Percentiles rank a stretch among this genome's conserved stretches.
Evolutionary conservation across 495 filamentous ascomycete genomes (phyloP).

Genomic region (Talaromyces ruber): DNA sequence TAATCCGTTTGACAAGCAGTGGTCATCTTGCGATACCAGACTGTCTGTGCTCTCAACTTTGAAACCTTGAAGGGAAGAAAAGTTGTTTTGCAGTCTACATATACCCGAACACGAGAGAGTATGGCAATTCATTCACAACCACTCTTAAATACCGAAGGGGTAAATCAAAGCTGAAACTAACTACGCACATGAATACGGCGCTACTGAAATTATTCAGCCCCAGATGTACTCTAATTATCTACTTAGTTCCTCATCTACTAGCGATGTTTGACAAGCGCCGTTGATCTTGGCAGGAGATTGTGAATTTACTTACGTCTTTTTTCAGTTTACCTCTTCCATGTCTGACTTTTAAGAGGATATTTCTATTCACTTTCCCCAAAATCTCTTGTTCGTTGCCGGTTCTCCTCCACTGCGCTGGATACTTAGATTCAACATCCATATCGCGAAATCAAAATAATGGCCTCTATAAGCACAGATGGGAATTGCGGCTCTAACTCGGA

Average conservation of each 20-base stretch:
- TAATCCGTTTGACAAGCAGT: not conserved
- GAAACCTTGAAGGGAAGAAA: too few species aligned
- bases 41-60: not conserved
- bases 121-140: not conserved
- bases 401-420: not conserved
- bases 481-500: not conserved
- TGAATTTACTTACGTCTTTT: not conserved
- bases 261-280: not conserved
- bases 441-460: not conserved
- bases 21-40: not conserved
- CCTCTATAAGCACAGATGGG: not conserved
- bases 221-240: not conserved
- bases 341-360: not conserved
- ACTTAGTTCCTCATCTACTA: not conserved
- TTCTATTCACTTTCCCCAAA: not conserved
- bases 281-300: not conserved
- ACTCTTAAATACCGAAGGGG: not conserved
- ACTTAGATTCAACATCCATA: not conserved
- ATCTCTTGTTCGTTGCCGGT: not conserved
- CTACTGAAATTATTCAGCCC: not conserved
- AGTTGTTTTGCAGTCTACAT: not conserved
- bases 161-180: not conserved
- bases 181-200: not conserved
- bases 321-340: not conserved
- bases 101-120: not conserved